Percentiles rank a stretch among this genome's conserved stretches.
Evolutionary conservation across 352 stramenopile species (phyloP).

Genomic region (Phytophthora europaea): DNA sequence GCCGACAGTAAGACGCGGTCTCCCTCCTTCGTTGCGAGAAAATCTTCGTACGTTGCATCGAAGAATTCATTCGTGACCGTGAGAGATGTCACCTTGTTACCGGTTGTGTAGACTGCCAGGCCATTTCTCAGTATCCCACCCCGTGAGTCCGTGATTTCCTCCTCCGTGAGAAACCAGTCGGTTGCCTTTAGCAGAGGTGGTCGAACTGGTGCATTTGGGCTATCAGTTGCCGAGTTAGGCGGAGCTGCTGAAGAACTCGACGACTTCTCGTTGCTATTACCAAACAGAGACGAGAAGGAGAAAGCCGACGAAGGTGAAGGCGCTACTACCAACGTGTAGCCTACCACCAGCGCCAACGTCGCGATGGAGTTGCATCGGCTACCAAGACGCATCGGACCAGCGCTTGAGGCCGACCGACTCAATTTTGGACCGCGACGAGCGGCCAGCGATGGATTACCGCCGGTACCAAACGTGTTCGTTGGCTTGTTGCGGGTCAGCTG

Average conservation of each 20-base stretch:
- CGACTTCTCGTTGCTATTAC: not conserved
- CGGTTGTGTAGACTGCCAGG: constrained; percentile 38
- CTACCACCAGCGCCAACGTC: not conserved
- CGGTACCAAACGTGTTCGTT: too few relatives aligned
- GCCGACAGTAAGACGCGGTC: constrained; percentile 49
- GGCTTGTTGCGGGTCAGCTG: not conserved
- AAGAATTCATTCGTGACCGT: constrained; percentile 54
- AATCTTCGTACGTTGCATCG: constrained; percentile 47
- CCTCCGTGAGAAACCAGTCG: constrained; percentile 60
- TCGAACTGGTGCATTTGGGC: constrained; percentile 28
- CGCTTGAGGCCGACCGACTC: not conserved
- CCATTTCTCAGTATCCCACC: constrained; percentile 44
- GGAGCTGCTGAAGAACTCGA: not conserved
- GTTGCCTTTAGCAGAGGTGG: constrained; percentile 52
- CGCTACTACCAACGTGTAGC: not conserved
- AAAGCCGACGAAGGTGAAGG: not conserved
- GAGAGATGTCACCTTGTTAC: constrained; percentile 54
- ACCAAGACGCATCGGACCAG: not conserved
- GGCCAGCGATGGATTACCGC: not conserved
- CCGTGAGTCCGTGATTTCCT: constrained; percentile 55
- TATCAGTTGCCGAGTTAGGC: constrained; percentile 1
- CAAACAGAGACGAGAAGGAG: constrained; percentile 13
- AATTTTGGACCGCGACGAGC: not conserved
- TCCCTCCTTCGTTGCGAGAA: constrained; percentile 24
- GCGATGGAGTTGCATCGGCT: not conserved